These are phyloP conservation scores for Kodamaea alishanica DNA, from an alignment of 1,139 yeast genomes.

Conservation along the genomic window DNA sequence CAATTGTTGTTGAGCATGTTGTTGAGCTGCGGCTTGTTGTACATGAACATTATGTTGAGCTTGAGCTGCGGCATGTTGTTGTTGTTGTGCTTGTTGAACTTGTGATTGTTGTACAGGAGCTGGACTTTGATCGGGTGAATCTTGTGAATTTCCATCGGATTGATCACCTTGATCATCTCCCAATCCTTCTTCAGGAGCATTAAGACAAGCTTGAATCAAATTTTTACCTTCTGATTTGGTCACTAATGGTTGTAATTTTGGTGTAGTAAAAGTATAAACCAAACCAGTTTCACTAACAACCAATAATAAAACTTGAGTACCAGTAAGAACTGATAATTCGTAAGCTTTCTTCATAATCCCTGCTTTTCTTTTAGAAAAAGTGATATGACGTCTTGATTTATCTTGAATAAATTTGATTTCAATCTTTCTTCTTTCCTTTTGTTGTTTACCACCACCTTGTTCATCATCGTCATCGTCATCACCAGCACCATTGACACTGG, in stretches of 20 bases:
- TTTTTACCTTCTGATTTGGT: slow-evolving; percentile 97
- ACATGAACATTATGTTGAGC: slow-evolving; percentile 9
- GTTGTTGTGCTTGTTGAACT: slow-evolving; percentile 26
- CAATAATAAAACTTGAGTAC: slow-evolving; percentile 88
- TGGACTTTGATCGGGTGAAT: slow-evolving; percentile 41
- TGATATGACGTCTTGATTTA: slow-evolving; percentile 94
- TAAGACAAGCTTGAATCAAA: slow-evolving; percentile 92
- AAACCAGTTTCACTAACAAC: slow-evolving; percentile 97
- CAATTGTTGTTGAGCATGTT: slow-evolving; percentile 31
- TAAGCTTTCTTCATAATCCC: slow-evolving; percentile 99
- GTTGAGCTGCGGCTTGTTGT: slow-evolving; percentile 22
- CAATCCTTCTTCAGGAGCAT: slow-evolving; percentile 76
- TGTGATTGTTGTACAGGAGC: slow-evolving; percentile 30
- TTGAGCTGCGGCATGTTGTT: slow-evolving; percentile 17
- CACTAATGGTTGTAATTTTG: slow-evolving; percentile 94
- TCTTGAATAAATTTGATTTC: slow-evolving; percentile 97
- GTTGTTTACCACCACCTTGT: slow-evolving; percentile 48
- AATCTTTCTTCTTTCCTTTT: slow-evolving; percentile 89
- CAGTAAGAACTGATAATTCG: slow-evolving; percentile 91
- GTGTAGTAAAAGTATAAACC: slow-evolving; percentile 98
- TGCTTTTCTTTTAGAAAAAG: slow-evolving; percentile 95
- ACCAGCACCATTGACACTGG: slow-evolving; percentile 26
- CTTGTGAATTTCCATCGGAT: slow-evolving; percentile 48
- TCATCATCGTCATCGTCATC: slow-evolving; percentile 74
- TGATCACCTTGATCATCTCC: slow-evolving; percentile 64